Conservation (phyloP, 352 stramenopile species). For the Globisporangium spinosum region DNA sequence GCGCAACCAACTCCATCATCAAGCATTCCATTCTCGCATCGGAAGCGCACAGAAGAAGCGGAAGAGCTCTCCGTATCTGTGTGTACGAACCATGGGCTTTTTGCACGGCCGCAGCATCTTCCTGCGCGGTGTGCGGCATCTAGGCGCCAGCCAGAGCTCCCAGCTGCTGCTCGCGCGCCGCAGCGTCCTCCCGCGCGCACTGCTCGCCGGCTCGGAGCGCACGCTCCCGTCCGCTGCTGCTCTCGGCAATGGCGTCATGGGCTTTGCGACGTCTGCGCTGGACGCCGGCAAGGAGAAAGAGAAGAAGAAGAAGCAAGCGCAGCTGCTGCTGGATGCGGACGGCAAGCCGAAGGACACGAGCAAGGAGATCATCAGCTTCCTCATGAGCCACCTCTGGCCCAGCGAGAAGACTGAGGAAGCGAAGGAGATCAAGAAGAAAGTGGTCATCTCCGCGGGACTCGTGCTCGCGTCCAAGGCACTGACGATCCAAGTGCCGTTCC, state of each 20-base stretch:
- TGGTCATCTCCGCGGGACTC: constrained; percentile 78
- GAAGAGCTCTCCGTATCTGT: background rate
- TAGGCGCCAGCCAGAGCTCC: constrained; percentile 20
- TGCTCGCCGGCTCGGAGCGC: constrained; percentile 13
- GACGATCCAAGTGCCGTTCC: constrained; percentile 95
- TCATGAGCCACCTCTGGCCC: constrained; percentile 69
- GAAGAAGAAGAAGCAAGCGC: constrained; percentile 2
- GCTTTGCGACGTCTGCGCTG: constrained; percentile 31
- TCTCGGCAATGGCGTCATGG: constrained; percentile 21
- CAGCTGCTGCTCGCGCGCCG: background rate
- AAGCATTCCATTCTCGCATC: background rate
- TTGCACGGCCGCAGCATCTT: constrained; percentile 40
- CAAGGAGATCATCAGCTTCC: constrained; percentile 59
- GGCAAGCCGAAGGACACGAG: constrained; percentile 27
- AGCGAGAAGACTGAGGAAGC: constrained; percentile 47
- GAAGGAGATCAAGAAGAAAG: constrained; percentile 72
- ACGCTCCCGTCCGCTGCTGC: constrained; percentile 4
- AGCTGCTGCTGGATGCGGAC: background rate
- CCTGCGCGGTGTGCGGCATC: constrained; percentile 31
- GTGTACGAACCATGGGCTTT: constrained; percentile 27
- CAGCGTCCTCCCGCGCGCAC: background rate
- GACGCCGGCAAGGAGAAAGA: constrained; percentile 26
- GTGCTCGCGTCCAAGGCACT: constrained; percentile 90
- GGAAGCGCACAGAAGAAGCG: background rate
- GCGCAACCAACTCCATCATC: background rate